Percentiles rank a stretch among this genome's conserved stretches.
Evolutionary conservation across 257 asterid genomes (phyloP).

Genomic region (Solanum dulcamara): DNA sequence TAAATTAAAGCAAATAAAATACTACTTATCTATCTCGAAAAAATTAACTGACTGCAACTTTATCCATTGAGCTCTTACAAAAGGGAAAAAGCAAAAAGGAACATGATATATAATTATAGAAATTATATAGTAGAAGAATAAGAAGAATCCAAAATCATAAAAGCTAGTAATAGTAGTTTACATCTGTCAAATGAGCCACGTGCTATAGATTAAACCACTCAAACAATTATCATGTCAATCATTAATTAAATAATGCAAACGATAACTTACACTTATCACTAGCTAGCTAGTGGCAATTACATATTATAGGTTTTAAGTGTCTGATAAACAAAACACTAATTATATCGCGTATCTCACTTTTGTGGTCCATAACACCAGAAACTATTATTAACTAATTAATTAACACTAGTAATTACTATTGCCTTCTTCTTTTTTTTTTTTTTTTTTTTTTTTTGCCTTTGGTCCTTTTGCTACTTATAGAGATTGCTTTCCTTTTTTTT

Average conservation of each 20-base stretch:
- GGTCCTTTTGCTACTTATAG: neutral
- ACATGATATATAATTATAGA: neutral
- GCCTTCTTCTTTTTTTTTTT: too few species aligned
- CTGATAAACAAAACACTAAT: neutral
- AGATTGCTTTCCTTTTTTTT: neutral
- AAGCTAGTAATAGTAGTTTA: neutral
- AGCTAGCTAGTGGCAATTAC: neutral
- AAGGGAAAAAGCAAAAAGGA: neutral
- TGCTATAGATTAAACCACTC: neutral
- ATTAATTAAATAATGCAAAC: slow-evolving; percentile 1
- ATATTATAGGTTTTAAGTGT: neutral
- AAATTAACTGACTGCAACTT: neutral
- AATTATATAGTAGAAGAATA: neutral
- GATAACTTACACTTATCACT: neutral
- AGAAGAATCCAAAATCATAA: neutral
- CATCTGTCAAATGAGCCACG: neutral
- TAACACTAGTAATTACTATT: neutral
- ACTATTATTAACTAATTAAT: neutral
- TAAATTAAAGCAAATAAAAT: neutral
- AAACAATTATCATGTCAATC: neutral
- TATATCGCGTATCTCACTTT: neutral
- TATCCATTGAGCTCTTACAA: neutral
- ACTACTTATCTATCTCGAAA: neutral
- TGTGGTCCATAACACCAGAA: neutral
- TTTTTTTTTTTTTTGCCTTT: neutral